A percentile compares a stretch with the other conserved stretches of the same genome.
Conservation (phyloP, 768 basidiomycete species). For the Cantharellus anzutake region DNA sequence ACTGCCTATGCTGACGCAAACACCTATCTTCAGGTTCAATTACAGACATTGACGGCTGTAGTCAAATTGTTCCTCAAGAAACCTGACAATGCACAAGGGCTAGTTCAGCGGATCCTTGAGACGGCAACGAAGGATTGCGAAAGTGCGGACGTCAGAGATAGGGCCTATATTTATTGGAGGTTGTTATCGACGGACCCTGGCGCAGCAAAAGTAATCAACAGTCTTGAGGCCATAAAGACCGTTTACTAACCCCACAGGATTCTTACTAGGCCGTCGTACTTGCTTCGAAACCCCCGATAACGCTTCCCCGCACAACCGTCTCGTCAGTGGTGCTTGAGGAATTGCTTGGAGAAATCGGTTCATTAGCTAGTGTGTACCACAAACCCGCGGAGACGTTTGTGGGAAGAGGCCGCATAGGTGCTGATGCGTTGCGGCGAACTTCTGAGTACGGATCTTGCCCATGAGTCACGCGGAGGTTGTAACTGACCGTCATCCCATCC, state of each 20-base stretch:
- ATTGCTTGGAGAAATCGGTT: constrained; percentile 74
- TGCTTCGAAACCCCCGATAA: constrained; percentile 82
- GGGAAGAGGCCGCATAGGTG: constrained; percentile 75
- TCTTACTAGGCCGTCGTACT: constrained; percentile 56
- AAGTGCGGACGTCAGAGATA: constrained; percentile 87
- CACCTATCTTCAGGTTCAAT: constrained; percentile 25
- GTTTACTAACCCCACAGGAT: too few species aligned
- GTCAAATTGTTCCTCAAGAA: constrained; percentile 94
- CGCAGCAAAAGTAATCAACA: constrained; percentile 60
- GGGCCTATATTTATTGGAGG: constrained; percentile 98
- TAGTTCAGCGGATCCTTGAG: constrained; percentile 81
- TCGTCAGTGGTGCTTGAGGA: constrained; percentile 78
- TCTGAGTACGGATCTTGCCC: constrained; percentile 28
- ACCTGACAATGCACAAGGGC: constrained; percentile 77
- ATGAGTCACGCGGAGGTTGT: background rate
- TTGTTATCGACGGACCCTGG: constrained; percentile 85
- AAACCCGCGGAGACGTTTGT: constrained; percentile 94
- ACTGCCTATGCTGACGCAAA: background rate
- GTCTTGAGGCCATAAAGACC: background rate
- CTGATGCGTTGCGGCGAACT: constrained; percentile 50
- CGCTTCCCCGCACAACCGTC: constrained; percentile 80
- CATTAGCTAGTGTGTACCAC: constrained; percentile 88
- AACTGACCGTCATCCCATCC: constrained; percentile 14
- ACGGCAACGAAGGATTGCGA: constrained; percentile 97
- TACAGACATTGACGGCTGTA: constrained; percentile 72